Evolutionary conservation across 768 basidiomycete genomes (phyloP).

Genomic region (Calocybe cyanea): DNA sequence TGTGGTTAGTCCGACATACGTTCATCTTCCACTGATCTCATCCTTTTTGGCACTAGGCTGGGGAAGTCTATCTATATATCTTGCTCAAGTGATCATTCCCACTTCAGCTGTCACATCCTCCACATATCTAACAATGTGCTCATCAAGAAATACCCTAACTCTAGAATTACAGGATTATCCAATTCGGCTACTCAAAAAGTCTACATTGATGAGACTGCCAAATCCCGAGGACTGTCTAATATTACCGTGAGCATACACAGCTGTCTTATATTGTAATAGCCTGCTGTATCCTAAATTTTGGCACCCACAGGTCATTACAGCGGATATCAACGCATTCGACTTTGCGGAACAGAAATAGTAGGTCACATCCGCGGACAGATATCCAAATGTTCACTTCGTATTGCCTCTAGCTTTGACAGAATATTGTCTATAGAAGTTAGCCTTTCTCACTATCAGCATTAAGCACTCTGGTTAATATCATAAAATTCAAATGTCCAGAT

Average conservation of each 20-base stretch:
- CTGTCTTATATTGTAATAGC: background rate
- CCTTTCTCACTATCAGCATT: background rate
- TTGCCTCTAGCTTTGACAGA: conserved; percentile 55
- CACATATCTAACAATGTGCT: background rate
- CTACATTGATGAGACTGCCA: conserved; percentile 53
- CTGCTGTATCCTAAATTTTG: background rate
- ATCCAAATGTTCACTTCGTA: background rate
- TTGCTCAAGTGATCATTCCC: conserved; percentile 47
- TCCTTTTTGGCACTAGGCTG: conserved; percentile 46
- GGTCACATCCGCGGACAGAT: conserved; percentile 9
- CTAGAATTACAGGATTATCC: conserved; percentile 58
- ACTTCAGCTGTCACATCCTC: background rate
- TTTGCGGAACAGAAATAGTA: conserved; percentile 48
- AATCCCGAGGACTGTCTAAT: conserved; percentile 47
- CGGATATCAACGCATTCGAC: conserved; percentile 61
- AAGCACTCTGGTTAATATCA: background rate
- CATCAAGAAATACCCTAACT: conserved; percentile 66
- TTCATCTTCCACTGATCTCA: background rate
- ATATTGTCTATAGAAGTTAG: conserved; percentile 62
- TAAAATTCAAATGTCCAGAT: no score
- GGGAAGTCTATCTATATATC: conserved; percentile 67
- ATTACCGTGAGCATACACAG: conserved; percentile 34
- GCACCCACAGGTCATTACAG: conserved; percentile 54
- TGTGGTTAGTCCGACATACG: conserved; percentile 41
- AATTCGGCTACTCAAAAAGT: conserved; percentile 67